phyloP scores from a whole-genome alignment of 1,139 yeast species.

The Hyphopichia wangnamkhiaoensis region DNA sequence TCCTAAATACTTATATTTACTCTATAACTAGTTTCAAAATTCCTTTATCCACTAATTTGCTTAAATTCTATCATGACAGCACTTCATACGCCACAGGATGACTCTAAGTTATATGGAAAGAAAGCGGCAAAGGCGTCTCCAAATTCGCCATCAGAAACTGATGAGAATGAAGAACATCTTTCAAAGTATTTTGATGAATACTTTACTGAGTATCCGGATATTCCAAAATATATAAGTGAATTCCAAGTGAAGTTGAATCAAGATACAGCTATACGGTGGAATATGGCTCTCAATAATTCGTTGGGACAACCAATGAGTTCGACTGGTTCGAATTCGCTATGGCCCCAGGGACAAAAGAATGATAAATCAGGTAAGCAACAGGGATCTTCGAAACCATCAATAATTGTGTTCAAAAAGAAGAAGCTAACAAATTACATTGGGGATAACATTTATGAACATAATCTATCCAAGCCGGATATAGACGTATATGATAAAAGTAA shows the following conservation, averaged over 20 bases:
- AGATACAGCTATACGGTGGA: background rate
- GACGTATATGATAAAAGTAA: constrained; percentile 15
- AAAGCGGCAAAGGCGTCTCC: background rate
- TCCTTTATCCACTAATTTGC: background rate
- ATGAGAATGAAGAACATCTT: constrained; percentile 3
- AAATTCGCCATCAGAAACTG: constrained; percentile 2
- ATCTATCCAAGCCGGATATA: constrained; percentile 15
- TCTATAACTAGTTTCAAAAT: background rate
- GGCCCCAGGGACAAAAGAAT: background rate
- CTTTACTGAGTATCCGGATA: constrained; percentile 14
- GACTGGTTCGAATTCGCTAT: background rate
- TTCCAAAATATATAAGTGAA: constrained; percentile 14
- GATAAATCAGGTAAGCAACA: background rate
- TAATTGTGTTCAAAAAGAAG: constrained; percentile 25
- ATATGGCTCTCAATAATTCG: background rate
- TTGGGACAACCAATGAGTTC: background rate
- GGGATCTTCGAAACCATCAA: constrained; percentile 9
- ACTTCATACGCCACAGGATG: background rate
- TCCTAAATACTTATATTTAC: background rate
- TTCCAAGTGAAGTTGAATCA: constrained; percentile 16
- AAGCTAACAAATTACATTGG: constrained; percentile 14
- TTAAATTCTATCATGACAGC: background rate
- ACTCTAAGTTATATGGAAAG: background rate
- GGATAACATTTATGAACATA: constrained; percentile 22
- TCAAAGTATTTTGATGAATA: constrained; percentile 7